Base-by-base conservation (phyloP, 179 eudicot genomes). In the Drosera spatulata region DNA sequence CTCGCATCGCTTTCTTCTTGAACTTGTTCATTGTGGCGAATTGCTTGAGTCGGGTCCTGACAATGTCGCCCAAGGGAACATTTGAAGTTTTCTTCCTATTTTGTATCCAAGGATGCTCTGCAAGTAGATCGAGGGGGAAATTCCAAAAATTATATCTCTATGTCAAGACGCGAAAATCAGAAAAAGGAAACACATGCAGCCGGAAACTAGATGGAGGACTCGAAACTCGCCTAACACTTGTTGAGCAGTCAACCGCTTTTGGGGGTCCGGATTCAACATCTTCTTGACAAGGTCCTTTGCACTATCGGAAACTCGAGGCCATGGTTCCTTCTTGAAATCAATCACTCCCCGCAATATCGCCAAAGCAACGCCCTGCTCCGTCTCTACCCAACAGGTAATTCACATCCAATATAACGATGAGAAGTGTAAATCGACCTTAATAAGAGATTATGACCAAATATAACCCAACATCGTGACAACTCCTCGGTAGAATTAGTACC, bases 41-140 rank as follows among this genome's bases (percentile, higher is more conserved):
- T 45, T 91, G 97, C 77, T 81, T 91, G 50, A 91, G 90, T 59
- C 97, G 73, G 55, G 95, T 79, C 74, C 94, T 78, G 39, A 87
- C 97, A 45, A 87, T 85, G 61, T 91, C 97, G 53, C 97, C 97
- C 55, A 91, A 69, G 3, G 97, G 94, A 5, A 87, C 94, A 80
- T 91, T 91, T 62, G 97, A 65, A 66, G 97, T 95, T 74, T 91
- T 91, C 76, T 91, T 91, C 6, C 86, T 79, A 66, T 87, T 81
- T 62, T 91, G 97, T 55, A 91, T 78, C 97, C 95, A 91, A 14
- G 95, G 90, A 63, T 91, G 97, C 47, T 91, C 96, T 91, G 67
- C 69, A 57, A 60, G 41, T 63, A 64, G 43, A 65, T 33, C 38
- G 14, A 64, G 53, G 40, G 56, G 13, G 52, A n/a, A 8, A 4